phyloP scores from a whole-genome alignment of 208 protist genomes.

The Borovskyia barvae region DNA sequence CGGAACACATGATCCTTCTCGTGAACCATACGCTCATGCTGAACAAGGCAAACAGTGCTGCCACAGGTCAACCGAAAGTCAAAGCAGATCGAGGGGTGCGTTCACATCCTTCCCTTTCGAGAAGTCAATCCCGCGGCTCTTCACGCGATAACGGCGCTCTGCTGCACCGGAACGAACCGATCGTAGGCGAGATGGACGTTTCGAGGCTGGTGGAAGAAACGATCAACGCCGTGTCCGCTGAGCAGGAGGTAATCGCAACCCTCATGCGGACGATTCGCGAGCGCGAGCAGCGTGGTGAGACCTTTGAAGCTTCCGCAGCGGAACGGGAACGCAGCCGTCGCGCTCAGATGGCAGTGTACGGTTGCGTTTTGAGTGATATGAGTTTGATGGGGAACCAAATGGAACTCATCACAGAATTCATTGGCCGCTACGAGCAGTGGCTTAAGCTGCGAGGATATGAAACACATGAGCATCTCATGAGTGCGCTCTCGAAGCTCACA shows the following conservation, averaged over 20 bases:
- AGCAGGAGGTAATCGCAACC: constrained; percentile 56
- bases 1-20: constrained; percentile 71
- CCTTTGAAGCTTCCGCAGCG: constrained; percentile 38
- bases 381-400: constrained; percentile 62
- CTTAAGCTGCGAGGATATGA: constrained; percentile 55
- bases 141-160: constrained; percentile 8
- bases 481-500: constrained; percentile 29
- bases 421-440: constrained; percentile 73
- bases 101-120: constrained; percentile 7
- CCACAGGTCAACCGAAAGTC: background rate
- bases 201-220: constrained; percentile 28
- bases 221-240: constrained; percentile 41
- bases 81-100: background rate
- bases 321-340: constrained; percentile 45
- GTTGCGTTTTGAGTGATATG: constrained; percentile 77
- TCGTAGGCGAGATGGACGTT: constrained; percentile 27
- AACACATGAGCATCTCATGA: constrained; percentile 52
- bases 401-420: constrained; percentile 39
- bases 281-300: constrained; percentile 39
- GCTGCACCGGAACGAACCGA: constrained; percentile 1
- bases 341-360: constrained; percentile 72
- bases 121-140: background rate
- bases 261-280: constrained; percentile 63
- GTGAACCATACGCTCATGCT: constrained; percentile 59
- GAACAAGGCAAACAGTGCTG: constrained; percentile 20